Percentiles rank a stretch among this genome's conserved stretches.
These are phyloP conservation scores for Penicillium paneum DNA, from an alignment of 2,329 filamentous ascomycete genomes.

Conservation along the genomic window DNA sequence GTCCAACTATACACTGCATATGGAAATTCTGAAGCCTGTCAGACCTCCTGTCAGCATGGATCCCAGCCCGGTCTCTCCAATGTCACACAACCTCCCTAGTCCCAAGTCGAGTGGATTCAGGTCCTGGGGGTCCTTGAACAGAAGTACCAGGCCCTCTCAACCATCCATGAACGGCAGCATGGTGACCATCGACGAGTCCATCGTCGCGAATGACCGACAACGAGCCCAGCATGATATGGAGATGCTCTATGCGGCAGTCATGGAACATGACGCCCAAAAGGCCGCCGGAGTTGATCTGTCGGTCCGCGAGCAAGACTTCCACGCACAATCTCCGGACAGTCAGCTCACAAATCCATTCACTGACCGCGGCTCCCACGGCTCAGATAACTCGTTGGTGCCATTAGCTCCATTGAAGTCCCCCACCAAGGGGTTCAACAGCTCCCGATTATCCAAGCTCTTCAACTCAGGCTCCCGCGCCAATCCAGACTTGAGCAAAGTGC, in stretches of 20 bases:
- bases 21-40: conserved; percentile 55
- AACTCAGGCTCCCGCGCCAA: conserved; percentile 40
- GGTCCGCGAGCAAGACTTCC: conserved; percentile 15
- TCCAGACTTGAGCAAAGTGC: conserved; percentile 42
- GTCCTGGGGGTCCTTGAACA: conserved; percentile 37
- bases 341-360: conserved; percentile 29
- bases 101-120: conserved; percentile 38
- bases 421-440: conserved; percentile 29
- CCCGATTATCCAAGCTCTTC: conserved; percentile 42
- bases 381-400: conserved; percentile 21
- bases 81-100: conserved; percentile 32
- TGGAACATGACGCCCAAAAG: conserved; percentile 73
- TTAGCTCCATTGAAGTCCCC: conserved; percentile 21
- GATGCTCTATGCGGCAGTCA: conserved; percentile 84
- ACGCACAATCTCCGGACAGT: conserved; percentile 24
- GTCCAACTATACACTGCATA: conserved; percentile 51
- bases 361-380: conserved; percentile 26
- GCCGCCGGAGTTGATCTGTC: conserved; percentile 24
- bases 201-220: conserved; percentile 70
- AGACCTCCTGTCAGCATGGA: conserved; percentile 30
- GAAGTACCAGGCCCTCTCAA: conserved; percentile 31
- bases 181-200: conserved; percentile 69
- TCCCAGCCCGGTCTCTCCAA: conserved; percentile 36
- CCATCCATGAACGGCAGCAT: conserved; percentile 58
- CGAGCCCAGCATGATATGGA: conserved; percentile 81